phyloP scores from a whole-genome alignment of 2,329 filamentous ascomycete species.

The Lanzia echinophila region DNA sequence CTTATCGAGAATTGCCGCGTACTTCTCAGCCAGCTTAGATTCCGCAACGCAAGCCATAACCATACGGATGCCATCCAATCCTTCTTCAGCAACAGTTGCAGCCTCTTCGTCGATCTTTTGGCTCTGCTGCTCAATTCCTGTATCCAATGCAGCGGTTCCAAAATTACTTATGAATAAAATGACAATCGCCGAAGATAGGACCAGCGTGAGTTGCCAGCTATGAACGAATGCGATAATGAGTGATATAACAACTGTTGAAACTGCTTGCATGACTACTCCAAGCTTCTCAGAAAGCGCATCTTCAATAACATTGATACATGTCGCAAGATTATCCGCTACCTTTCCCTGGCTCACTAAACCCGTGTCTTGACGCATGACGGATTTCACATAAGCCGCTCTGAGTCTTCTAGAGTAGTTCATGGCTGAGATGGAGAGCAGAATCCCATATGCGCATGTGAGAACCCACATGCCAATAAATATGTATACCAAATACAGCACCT shows the following conservation, averaged over 20 bases:
- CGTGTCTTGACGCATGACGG: slow-evolving; percentile 3
- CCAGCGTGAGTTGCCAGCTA: slow-evolving; percentile 86
- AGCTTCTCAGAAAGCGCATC: slow-evolving; percentile 65
- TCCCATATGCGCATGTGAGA: not conserved
- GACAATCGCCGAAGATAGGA: slow-evolving; percentile 66
- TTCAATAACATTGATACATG: slow-evolving; percentile 2
- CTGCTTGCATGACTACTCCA: slow-evolving; percentile 62
- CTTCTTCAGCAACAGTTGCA: not conserved
- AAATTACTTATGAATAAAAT: slow-evolving; percentile 4
- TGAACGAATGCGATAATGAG: slow-evolving; percentile 82
- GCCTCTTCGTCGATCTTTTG: not conserved
- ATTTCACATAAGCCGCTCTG: slow-evolving; percentile 1
- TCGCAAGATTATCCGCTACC: not conserved
- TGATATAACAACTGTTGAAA: slow-evolving; percentile 75
- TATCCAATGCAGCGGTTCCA: slow-evolving; percentile 1
- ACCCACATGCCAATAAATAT: slow-evolving; percentile 6
- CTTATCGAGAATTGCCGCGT: not conserved
- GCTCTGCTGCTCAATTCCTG: not conserved
- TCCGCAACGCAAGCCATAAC: slow-evolving; percentile 3
- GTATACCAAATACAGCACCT: slow-evolving; percentile 8
- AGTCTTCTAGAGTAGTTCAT: slow-evolving; percentile 2
- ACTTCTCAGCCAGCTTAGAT: not conserved
- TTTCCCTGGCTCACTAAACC: not conserved
- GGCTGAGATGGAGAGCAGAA: slow-evolving; percentile 7
- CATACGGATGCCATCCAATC: not conserved